These are phyloP conservation scores for Gigaspora rosea DNA, from an alignment of 192 early-diverging fungal species.

Conservation along the genomic window DNA sequence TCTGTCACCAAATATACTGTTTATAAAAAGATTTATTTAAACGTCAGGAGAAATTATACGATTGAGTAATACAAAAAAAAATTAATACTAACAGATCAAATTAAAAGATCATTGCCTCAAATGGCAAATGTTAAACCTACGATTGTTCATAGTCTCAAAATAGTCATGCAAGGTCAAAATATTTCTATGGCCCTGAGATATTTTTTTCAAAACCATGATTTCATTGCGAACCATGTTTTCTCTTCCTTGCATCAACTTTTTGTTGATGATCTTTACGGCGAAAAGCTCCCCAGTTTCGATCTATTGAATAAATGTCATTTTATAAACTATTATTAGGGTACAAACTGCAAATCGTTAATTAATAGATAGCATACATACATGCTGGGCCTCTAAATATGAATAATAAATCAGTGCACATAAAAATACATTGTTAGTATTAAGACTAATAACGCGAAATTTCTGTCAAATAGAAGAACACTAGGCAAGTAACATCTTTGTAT, in stretches of 20 bases:
- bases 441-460: neutral
- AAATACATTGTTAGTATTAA: neutral
- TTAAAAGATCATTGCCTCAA: constrained; percentile 4
- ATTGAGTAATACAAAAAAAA: neutral
- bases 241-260: constrained; percentile 69
- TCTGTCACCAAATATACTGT: constrained; percentile 78
- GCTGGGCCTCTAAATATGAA: constrained; percentile 19
- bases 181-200: constrained; percentile 73
- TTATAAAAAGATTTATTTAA: neutral
- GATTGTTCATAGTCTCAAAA: constrained; percentile 76
- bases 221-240: constrained; percentile 73
- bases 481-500: neutral
- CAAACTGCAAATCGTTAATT: neutral
- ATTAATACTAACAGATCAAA: neutral
- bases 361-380: constrained; percentile 7
- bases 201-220: constrained; percentile 65
- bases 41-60: neutral
- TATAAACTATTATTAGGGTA: neutral
- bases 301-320: constrained; percentile 31
- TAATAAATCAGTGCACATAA: neutral
- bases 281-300: constrained; percentile 69
- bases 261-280: constrained; percentile 84
- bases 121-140: constrained; percentile 39
- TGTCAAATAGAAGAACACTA: neutral
- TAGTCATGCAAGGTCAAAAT: constrained; percentile 74